Evolutionary conservation across 139 green algal genomes (phyloP), one percentile per base, ranked within the genome.

Genomic region (Tetradesmus obliquus): DNA sequence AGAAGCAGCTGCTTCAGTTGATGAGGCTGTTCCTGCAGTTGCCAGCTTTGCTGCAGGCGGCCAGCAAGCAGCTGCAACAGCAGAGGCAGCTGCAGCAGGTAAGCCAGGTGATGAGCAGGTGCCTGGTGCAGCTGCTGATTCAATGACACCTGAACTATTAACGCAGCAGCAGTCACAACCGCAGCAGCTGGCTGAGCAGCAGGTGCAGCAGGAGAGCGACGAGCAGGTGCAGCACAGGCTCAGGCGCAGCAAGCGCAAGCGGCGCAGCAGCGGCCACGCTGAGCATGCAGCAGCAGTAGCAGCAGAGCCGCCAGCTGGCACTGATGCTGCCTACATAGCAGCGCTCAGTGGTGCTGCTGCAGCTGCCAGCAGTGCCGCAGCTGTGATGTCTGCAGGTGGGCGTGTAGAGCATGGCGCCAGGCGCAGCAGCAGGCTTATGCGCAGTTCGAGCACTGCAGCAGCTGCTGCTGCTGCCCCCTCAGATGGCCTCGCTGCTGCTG

Each of bases 181-280:
- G 15, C 2, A 69, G 53, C 3, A 66, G 57, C 7, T 7, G 54
- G 79, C 53, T 69, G 53, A 20, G 3, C 45, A 88, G 57, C 15
- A 55, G n/a, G 10, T 69, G 66, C 85, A 51, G 85, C 85, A 81
- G 58, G 24, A 62, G 32, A 51, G n/a, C 57, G 32, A 45, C 32
- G 32, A 45, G 32, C 32, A 45, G 32, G 32, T 45, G 32, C 32
- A 60, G 54, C 74, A 86, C 51, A 58, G 87, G 57, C 12, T 24
- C 22, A 85, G 88, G 24, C 10, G 88, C 76, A 87, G 76, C 57
- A 86, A 60, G 88, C 76, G 88, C 72, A 91, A 83, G 32, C 72
- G 87, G 1, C 54, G 74, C 76, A 69, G 81, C 53, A 86, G 45
- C 53, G 53, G 81, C 81, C 32, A 69, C 2, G 54, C 53, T 60